These are phyloP conservation scores for Cyberlindnera saturnus DNA, from an alignment of 805 yeast genomes.

Conservation along the genomic window DNA sequence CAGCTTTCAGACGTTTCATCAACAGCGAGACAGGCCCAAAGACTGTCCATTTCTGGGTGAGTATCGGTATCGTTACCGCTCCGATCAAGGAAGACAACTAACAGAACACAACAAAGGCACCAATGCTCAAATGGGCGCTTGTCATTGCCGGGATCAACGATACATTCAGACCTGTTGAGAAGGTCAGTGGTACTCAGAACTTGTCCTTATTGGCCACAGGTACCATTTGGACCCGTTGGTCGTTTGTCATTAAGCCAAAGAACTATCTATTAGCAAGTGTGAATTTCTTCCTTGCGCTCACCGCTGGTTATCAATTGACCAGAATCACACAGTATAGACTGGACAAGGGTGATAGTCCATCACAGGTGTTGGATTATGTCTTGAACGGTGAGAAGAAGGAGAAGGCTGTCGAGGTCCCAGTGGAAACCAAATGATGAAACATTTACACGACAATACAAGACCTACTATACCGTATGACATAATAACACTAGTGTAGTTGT, in stretches of 20 bases:
- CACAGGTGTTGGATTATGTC: constrained; percentile 54
- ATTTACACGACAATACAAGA: neutral
- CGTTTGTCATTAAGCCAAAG: constrained; percentile 85
- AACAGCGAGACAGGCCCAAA: constrained; percentile 91
- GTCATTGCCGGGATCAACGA: constrained; percentile 91
- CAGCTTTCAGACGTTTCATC: constrained; percentile 64
- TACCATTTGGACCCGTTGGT: constrained; percentile 97
- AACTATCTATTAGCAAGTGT: constrained; percentile 86
- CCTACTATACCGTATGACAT: too few species aligned
- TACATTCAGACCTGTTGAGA: constrained; percentile 84
- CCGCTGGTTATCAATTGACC: constrained; percentile 77
- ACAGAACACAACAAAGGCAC: constrained; percentile 12
- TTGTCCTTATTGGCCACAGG: constrained; percentile 80
- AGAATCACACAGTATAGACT: constrained; percentile 68
- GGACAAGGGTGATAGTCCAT: constrained; percentile 53
- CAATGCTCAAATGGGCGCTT: constrained; percentile 56
- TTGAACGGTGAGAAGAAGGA: constrained; percentile 35
- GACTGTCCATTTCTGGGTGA: constrained; percentile 96
- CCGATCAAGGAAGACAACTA: constrained; percentile 1
- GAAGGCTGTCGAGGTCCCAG: neutral
- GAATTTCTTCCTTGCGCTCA: constrained; percentile 85
- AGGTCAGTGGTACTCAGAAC: constrained; percentile 80
- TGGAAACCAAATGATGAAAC: neutral
- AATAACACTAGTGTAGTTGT: too few species aligned
- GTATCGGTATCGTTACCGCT: constrained; percentile 19